Evolutionary conservation across 2,329 filamentous ascomycete genomes (phyloP).

Genomic region (Botrytis hyacinthi): DNA sequence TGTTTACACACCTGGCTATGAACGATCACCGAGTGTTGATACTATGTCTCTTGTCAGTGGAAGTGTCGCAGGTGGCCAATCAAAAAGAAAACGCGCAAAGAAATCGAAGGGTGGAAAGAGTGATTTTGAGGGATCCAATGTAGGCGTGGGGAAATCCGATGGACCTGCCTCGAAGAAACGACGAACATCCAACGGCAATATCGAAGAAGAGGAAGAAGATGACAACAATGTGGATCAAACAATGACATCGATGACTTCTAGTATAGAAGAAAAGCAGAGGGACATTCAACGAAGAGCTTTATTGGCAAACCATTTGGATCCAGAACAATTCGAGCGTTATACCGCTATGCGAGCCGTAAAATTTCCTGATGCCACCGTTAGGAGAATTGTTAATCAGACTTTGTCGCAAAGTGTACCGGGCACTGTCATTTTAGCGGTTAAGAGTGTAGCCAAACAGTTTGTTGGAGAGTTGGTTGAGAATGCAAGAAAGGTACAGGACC

Average conservation of each 20-base stretch:
- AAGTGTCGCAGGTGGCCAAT: constrained; percentile 49
- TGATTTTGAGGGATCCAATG: constrained; percentile 36
- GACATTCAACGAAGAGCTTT: constrained; percentile 57
- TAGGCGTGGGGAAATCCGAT: constrained; percentile 30
- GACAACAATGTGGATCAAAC: constrained; percentile 40
- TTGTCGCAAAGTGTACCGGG: constrained; percentile 75
- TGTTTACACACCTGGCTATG: constrained; percentile 43
- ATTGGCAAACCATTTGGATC: constrained; percentile 62
- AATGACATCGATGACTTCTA: constrained; percentile 48
- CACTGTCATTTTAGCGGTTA: constrained; percentile 72
- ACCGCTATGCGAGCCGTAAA: constrained; percentile 69
- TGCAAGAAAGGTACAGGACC: constrained; percentile 67
- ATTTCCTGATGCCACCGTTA: constrained; percentile 65
- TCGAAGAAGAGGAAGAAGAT: constrained; percentile 52
- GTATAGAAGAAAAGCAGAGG: constrained; percentile 66
- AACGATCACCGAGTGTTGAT: constrained; percentile 66
- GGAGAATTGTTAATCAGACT: constrained; percentile 76
- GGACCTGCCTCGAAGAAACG: constrained; percentile 45
- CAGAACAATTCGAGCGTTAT: constrained; percentile 67
- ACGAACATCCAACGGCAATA: constrained; percentile 45
- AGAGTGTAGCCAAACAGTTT: constrained; percentile 73
- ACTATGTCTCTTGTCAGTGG: constrained; percentile 59
- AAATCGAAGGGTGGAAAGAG: constrained; percentile 59
- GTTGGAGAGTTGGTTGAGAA: constrained; percentile 72
- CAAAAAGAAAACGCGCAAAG: constrained; percentile 60